A percentile compares a stretch with the other conserved stretches of the same genome.
Conservation (phyloP, 371 early-diverging fungal species). For the Syncephalastrum monosporum region DNA sequence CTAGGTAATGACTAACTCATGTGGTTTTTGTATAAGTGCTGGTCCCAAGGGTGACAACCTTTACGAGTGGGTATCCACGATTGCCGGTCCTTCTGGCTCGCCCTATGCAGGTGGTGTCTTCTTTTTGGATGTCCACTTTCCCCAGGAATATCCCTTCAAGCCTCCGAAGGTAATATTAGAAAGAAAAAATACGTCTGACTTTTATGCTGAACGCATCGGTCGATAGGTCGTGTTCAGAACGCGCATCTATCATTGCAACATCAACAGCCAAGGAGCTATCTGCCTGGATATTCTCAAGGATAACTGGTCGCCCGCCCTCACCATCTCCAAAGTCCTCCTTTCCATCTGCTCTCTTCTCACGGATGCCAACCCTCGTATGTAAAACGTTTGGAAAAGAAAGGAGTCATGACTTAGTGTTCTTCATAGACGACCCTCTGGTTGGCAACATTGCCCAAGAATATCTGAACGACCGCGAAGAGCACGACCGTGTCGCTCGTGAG, state of each 20-base stretch:
- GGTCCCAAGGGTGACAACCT: conserved; percentile 96
- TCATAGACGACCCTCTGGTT: conserved; percentile 88
- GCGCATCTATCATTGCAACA: conserved; percentile 98
- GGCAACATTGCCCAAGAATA: conserved; percentile 93
- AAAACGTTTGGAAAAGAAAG: neutral
- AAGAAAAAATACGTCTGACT: neutral
- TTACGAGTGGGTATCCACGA: conserved; percentile 95
- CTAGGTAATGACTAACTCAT: neutral
- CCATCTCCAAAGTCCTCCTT: conserved; percentile 95
- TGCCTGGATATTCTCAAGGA: conserved; percentile 98
- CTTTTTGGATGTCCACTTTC: conserved; percentile 97
- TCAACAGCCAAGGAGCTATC: conserved; percentile 98
- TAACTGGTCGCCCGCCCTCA: conserved; percentile 99
- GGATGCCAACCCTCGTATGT: conserved; percentile 93
- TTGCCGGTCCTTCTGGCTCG: conserved; percentile 84
- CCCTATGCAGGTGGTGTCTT: conserved; percentile 91
- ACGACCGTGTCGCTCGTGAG: conserved; percentile 90
- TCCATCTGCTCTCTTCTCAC: conserved; percentile 98
- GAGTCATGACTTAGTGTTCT: neutral
- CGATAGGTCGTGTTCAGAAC: conserved; percentile 91
- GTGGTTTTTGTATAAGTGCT: conserved; percentile 53
- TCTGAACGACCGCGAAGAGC: conserved; percentile 81
- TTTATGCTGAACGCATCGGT: conserved; percentile 1
- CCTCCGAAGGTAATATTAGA: conserved; percentile 83
- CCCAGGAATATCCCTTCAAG: conserved; percentile 99